Evolutionary conservation across 805 yeast genomes (phyloP).

Genomic region (Ogataea trehaloabstinens): DNA sequence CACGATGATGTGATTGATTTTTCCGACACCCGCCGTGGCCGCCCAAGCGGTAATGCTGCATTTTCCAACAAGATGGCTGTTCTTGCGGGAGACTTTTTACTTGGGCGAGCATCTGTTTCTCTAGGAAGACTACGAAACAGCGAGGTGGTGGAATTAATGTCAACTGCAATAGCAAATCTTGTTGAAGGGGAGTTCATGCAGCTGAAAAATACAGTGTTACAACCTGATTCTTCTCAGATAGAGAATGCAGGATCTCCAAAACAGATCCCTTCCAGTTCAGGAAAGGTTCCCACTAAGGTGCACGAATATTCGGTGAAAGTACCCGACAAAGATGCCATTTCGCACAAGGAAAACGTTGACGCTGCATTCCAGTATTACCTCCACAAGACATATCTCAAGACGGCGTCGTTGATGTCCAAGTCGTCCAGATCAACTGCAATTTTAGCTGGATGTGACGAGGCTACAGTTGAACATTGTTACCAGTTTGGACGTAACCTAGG

Average conservation of each 20-base stretch:
- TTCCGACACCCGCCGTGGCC: conserved; percentile 83
- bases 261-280: conserved; percentile 55
- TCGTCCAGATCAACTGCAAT: conserved; percentile 92
- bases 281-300: conserved; percentile 56
- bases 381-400: conserved; percentile 92
- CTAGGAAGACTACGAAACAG: conserved; percentile 90
- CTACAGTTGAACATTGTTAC: conserved; percentile 80
- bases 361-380: conserved; percentile 95
- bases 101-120: conserved; percentile 96
- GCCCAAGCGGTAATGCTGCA: conserved; percentile 89
- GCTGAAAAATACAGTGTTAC: conserved; percentile 84
- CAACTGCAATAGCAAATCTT: conserved; percentile 93
- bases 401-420: conserved; percentile 92
- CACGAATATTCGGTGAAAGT: conserved; percentile 53
- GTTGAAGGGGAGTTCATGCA: conserved; percentile 99
- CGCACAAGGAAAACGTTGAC: conserved; percentile 64
- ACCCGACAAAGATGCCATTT: conserved; percentile 24
- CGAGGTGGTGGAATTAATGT: conserved; percentile 94
- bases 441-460: conserved; percentile 75
- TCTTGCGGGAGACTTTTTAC: conserved; percentile 90
- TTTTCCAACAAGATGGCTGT: conserved; percentile 97
- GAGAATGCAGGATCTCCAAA: conserved; percentile 43
- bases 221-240: conserved; percentile 42
- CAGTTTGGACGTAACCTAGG: conserved; percentile 93
- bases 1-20: conserved; percentile 97